Evolutionary conservation across 352 stramenopile species (phyloP).

Genomic region (Phytophthora hibernalis): DNA sequence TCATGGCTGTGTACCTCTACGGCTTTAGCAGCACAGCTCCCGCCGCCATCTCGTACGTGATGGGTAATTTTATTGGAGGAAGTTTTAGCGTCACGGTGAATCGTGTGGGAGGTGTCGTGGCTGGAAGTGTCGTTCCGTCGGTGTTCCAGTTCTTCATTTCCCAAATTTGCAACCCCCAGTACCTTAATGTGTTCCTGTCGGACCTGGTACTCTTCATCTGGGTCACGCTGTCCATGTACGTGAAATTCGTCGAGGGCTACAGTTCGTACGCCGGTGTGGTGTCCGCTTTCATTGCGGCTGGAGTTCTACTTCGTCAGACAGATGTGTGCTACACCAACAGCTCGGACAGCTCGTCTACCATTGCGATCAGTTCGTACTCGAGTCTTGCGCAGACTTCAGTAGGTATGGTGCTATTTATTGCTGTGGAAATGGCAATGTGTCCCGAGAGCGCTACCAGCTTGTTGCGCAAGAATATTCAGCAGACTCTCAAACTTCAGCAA

Average conservation of each 20-base stretch:
- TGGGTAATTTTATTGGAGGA: slow-evolving; percentile 80
- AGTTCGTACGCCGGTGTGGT: slow-evolving; percentile 77
- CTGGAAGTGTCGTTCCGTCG: slow-evolving; percentile 80
- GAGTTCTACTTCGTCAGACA: slow-evolving; percentile 66
- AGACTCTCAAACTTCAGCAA: slow-evolving; percentile 72
- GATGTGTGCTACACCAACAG: slow-evolving; percentile 61
- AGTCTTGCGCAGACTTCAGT: slow-evolving; percentile 82
- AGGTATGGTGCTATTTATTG: slow-evolving; percentile 81
- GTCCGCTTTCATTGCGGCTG: slow-evolving; percentile 73
- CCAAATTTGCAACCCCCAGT: slow-evolving; percentile 58
- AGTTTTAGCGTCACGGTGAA: slow-evolving; percentile 86
- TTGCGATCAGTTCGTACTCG: slow-evolving; percentile 81
- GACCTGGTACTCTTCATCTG: slow-evolving; percentile 72
- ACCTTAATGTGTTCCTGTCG: slow-evolving; percentile 56
- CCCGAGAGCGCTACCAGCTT: slow-evolving; percentile 73
- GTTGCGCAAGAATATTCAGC: slow-evolving; percentile 76
- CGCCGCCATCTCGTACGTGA: slow-evolving; percentile 73
- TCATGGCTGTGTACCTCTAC: slow-evolving; percentile 81
- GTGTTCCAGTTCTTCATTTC: slow-evolving; percentile 89
- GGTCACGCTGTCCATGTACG: slow-evolving; percentile 81
- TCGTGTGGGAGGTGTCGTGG: slow-evolving; percentile 85
- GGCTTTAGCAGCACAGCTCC: slow-evolving; percentile 73
- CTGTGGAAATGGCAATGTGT: slow-evolving; percentile 70
- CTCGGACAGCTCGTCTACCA: slow-evolving; percentile 45
- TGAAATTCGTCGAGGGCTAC: slow-evolving; percentile 72